Evolutionary conservation across 2,329 filamentous ascomycete genomes (phyloP), one percentile per base, ranked within the genome.

Genomic region (Cadophora malorum): DNA sequence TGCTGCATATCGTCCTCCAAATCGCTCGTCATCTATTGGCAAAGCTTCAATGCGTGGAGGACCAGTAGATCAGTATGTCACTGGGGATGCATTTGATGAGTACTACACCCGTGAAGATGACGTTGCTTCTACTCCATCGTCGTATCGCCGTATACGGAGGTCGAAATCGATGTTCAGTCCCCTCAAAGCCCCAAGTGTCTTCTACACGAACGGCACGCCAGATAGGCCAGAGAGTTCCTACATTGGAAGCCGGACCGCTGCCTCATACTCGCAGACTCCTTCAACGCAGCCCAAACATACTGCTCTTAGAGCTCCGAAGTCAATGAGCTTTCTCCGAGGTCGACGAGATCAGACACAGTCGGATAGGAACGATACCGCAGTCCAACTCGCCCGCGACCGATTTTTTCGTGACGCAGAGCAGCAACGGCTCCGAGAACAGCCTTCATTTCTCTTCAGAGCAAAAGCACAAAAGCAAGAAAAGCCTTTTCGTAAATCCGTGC

Each of bases 111-210:
- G 79, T 0, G 82, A 85, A 67, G 83, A 86, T 66, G 81, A 84
- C 63, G 75, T 82, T 38, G 80, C 79, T 1, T 85, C 84, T 3
- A 79, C 79, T 35, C 81, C 82, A 16, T 83, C 81, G 1, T 84
- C 84, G 0, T 84, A 82, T 71, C 80, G 82, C 58, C 82, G 79
- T 33, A 76, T 88, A 52, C 84, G 85, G 53, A 86, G 84, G 72
- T 86, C 86, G 0, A 84, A 80, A 67, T 89, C 87, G 0, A 84
- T 88, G 83, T 81, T 85, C 69, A 80, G 64, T 70, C 79, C 52
- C 69, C 69, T 12, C 25, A 75, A 61, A 70, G 68, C 65, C 6
- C 71, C 76, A 6, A 72, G 64, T 59, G 69, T 77, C 10, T 74
- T 73, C 49, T 77, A 76, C 56, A 74, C 72, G 19, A 78, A 77